These are phyloP conservation scores for Phytophthora gonapodyides DNA, from an alignment of 352 stramenopile species.

Conservation along the genomic window DNA sequence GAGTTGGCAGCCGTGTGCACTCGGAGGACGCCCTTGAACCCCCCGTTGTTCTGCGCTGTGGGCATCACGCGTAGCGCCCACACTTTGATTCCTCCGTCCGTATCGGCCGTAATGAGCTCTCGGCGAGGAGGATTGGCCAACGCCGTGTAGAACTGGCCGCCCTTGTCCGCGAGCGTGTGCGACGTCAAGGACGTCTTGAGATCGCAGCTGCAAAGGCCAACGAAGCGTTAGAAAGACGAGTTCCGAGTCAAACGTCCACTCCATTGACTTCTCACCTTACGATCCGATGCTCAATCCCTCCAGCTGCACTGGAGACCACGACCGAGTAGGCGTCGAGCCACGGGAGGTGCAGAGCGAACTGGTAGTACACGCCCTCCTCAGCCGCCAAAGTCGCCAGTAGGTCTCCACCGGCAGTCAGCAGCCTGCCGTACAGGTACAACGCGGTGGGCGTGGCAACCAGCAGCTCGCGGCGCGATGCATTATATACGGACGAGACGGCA, in stretches of 20 bases:
- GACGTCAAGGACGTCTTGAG: constrained; percentile 45
- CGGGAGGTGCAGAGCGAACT: constrained; percentile 42
- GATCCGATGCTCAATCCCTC: constrained; percentile 46
- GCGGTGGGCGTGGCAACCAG: constrained; percentile 41
- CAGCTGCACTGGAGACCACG: constrained; percentile 28
- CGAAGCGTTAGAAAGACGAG: neutral
- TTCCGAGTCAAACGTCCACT: neutral
- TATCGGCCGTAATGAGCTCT: constrained; percentile 56
- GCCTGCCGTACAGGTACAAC: constrained; percentile 49
- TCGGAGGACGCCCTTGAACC: constrained; percentile 56
- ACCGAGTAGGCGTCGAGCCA: constrained; percentile 59
- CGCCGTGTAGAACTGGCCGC: constrained; percentile 36
- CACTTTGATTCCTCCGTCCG: constrained; percentile 57
- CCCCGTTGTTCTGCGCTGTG: constrained; percentile 27
- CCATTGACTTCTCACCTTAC: constrained; percentile 37
- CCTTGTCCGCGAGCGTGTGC: constrained; percentile 35
- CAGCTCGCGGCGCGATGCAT: constrained; percentile 36
- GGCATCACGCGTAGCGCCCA: constrained; percentile 45
- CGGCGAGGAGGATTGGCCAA: constrained; percentile 47
- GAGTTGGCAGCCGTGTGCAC: constrained; percentile 46
- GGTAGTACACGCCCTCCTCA: constrained; percentile 52
- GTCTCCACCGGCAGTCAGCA: constrained; percentile 50
- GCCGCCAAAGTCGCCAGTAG: constrained; percentile 36
- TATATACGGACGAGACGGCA: constrained; percentile 49
- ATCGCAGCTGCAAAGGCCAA: constrained; percentile 36